phyloP scores from a whole-genome alignment of 768 basidiomycete species.

The Mycena sanguinolenta region DNA sequence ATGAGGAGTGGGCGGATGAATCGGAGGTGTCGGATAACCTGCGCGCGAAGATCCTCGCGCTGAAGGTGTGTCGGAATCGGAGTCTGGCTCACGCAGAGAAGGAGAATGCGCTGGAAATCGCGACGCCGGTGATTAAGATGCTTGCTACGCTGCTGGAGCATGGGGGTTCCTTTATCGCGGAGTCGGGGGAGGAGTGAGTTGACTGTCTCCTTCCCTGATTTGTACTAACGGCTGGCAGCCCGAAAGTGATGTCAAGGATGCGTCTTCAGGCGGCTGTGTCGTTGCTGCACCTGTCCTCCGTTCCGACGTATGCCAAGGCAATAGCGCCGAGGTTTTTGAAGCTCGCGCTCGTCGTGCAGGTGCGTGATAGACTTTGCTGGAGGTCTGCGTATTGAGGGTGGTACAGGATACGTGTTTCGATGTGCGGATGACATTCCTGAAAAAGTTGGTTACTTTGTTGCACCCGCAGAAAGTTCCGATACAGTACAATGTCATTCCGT shows the following conservation, averaged over 20 bases:
- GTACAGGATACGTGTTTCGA: conserved; percentile 88
- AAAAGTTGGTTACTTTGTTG: conserved; percentile 78
- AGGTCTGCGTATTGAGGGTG: conserved; percentile 17
- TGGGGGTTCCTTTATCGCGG: conserved; percentile 70
- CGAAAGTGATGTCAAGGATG: conserved; percentile 79
- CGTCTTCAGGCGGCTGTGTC: conserved; percentile 87
- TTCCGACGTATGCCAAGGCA: conserved; percentile 67
- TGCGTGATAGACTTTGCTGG: conserved; percentile 48
- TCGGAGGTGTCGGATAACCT: conserved; percentile 69
- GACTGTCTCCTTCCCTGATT: conserved; percentile 44
- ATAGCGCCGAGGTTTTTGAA: conserved; percentile 74
- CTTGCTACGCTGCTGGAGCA: conserved; percentile 78
- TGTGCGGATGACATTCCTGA: conserved; percentile 84
- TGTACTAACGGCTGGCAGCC: conserved; percentile 49
- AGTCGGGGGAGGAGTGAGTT: conserved; percentile 61
- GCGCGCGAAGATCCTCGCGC: conserved; percentile 76
- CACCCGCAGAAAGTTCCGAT: conserved; percentile 73
- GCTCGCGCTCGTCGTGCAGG: conserved; percentile 84
- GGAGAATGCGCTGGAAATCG: conserved; percentile 73
- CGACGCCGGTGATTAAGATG: conserved; percentile 83
- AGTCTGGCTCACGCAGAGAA: conserved; percentile 75
- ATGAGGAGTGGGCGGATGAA: conserved; percentile 85
- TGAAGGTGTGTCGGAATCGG: conserved; percentile 89
- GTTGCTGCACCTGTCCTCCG: conserved; percentile 80
- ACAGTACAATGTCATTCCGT: conserved; percentile 86